Percentiles rank a stretch among this genome's conserved stretches.
Evolutionary conservation across 306 rosid genomes (phyloP).

Genomic region (Rosa persica): DNA sequence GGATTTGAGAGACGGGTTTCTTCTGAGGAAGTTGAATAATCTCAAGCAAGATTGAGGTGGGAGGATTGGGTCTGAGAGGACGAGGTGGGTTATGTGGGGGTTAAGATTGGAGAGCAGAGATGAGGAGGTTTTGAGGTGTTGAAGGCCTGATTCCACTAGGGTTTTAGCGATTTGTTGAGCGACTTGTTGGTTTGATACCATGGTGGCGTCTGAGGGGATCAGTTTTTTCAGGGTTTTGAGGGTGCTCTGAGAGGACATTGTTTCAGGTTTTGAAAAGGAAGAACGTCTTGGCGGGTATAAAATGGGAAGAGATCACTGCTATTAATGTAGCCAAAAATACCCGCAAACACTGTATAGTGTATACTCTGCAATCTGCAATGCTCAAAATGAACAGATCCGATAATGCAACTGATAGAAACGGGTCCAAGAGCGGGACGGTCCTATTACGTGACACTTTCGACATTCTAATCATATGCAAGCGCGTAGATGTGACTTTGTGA

Average conservation of each 20-base stretch:
- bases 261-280: neutral
- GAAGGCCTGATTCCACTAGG: slow-evolving; percentile 34
- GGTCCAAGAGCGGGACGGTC: too few species aligned
- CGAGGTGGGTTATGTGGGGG: slow-evolving; percentile 43
- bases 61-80: slow-evolving; percentile 57
- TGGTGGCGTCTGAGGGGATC: slow-evolving; percentile 17
- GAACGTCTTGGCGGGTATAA: neutral
- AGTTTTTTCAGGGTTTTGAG: slow-evolving; percentile 19
- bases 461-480: too few species aligned
- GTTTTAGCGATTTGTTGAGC: slow-evolving; percentile 37
- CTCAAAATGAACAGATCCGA: too few species aligned
- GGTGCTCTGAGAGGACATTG: slow-evolving; percentile 32
- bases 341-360: too few species aligned
- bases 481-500: too few species aligned
- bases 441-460: too few species aligned
- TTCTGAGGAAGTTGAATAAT: slow-evolving; percentile 57
- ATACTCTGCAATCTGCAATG: too few species aligned
- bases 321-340: too few species aligned
- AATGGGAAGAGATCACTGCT: neutral
- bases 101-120: slow-evolving; percentile 48
- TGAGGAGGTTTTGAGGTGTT: slow-evolving; percentile 29
- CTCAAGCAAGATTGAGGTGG: slow-evolving; percentile 36
- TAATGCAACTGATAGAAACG: too few species aligned
- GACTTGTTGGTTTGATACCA: slow-evolving; percentile 33
- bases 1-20: slow-evolving; percentile 23